phyloP scores from a whole-genome alignment of 2,329 filamentous ascomycete genomes.

The Tolypocladium guangdongense region DNA sequence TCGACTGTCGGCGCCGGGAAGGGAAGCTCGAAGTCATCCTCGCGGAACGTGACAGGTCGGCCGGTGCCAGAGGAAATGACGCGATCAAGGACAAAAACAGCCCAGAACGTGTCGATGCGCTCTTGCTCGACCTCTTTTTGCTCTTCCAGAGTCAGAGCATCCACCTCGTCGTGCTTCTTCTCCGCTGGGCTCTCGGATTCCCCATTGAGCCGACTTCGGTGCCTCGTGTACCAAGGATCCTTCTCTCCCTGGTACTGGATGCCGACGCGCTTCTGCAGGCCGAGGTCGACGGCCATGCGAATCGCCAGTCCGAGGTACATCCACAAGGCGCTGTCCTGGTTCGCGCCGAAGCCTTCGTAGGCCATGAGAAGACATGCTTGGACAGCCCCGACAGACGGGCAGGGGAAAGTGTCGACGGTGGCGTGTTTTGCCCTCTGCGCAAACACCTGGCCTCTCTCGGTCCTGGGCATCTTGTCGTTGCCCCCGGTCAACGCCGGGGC shows the following conservation, averaged over 20 bases:
- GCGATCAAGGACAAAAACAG: conserved; percentile 77
- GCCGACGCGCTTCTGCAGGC: conserved; percentile 71
- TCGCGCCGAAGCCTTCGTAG: conserved; percentile 81
- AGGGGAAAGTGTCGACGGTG: conserved; percentile 72
- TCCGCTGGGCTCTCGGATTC: conserved; percentile 27
- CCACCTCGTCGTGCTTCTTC: conserved; percentile 27
- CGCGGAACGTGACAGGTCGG: conserved; percentile 69
- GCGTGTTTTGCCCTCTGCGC: conserved; percentile 74
- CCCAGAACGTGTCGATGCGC: conserved; percentile 80
- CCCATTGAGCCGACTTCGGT: conserved; percentile 25
- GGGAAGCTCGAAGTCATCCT: conserved; percentile 74
- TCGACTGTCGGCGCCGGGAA: conserved; percentile 45
- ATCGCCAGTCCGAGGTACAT: conserved; percentile 89
- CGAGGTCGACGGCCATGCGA: conserved; percentile 69
- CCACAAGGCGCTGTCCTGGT: conserved; percentile 83
- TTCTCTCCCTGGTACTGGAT: conserved; percentile 49
- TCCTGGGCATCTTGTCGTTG: conserved; percentile 38
- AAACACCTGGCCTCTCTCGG: conserved; percentile 67
- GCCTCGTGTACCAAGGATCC: conserved; percentile 37
- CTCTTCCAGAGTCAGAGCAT: conserved; percentile 35
- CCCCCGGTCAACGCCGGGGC: conserved; percentile 36
- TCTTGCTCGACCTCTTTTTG: conserved; percentile 65
- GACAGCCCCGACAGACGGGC: conserved; percentile 71
- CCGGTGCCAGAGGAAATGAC: conserved; percentile 84
- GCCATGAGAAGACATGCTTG: conserved; percentile 76